Evolutionary conservation across 495 filamentous ascomycete genomes (phyloP).

Genomic region (Tetracladium marchalianum): DNA sequence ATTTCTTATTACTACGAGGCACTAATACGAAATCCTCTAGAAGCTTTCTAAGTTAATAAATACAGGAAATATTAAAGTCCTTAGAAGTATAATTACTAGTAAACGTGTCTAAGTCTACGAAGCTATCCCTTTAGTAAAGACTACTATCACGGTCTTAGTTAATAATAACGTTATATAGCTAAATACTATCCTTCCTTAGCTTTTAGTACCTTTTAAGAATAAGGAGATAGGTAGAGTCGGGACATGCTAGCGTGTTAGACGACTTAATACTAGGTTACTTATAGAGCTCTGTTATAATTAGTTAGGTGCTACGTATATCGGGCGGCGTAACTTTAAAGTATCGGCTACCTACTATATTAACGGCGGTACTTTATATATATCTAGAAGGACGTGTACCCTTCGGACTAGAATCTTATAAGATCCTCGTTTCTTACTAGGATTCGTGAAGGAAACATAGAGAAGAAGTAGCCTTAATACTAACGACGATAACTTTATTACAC

Average conservation of each 20-base stretch:
- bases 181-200: constrained; percentile 61
- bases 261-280: constrained; percentile 43
- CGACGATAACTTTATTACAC: constrained; percentile 73
- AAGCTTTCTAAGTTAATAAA: constrained; percentile 25
- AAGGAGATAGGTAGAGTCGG: constrained; percentile 66
- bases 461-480: constrained; percentile 64
- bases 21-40: constrained; percentile 32
- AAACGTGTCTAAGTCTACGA: constrained; percentile 74
- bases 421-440: constrained; percentile 55
- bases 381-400: constrained; percentile 55
- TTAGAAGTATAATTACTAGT: constrained; percentile 51
- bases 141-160: constrained; percentile 64
- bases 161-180: constrained; percentile 84
- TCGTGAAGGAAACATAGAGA: constrained; percentile 58
- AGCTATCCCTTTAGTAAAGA: constrained; percentile 64
- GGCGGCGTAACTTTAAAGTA: constrained; percentile 77
- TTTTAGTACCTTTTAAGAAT: constrained; percentile 75
- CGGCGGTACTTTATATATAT: constrained; percentile 76
- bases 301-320: constrained; percentile 68
- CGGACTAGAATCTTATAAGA: constrained; percentile 55
- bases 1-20: constrained; percentile 39
- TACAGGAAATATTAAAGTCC: constrained; percentile 38
- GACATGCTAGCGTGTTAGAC: constrained; percentile 67
- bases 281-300: constrained; percentile 59
- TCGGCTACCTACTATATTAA: constrained; percentile 75